phyloP scores from a whole-genome alignment of 371 early-diverging fungal genomes.

The Dipsacomyces acuminosporus region DNA sequence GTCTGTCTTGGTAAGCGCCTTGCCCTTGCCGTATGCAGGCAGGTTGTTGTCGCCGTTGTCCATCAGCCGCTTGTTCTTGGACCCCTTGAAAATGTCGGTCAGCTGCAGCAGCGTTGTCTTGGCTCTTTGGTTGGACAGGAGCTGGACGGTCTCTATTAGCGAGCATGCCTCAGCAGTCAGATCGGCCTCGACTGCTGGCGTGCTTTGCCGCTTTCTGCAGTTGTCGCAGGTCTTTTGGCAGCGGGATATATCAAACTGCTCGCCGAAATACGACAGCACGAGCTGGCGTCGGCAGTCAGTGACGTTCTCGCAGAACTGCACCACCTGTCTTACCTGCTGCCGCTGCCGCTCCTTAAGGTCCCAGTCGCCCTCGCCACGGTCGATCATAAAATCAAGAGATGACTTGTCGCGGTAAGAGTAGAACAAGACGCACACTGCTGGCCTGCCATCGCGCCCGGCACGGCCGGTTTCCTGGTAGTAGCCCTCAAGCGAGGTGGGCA shows the following conservation, averaged over 20 bases:
- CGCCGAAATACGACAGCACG: slow-evolving; percentile 95
- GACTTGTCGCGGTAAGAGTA: slow-evolving; percentile 81
- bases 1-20: slow-evolving; percentile 51
- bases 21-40: slow-evolving; percentile 62
- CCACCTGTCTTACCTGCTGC: slow-evolving; percentile 83
- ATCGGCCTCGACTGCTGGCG: slow-evolving; percentile 41
- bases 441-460: slow-evolving; percentile 96
- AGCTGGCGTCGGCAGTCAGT: slow-evolving; percentile 91
- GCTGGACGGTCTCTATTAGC: slow-evolving; percentile 52
- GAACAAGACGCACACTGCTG: slow-evolving; percentile 83
- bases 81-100: slow-evolving; percentile 79
- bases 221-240: slow-evolving; percentile 96
- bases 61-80: slow-evolving; percentile 54
- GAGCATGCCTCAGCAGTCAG: slow-evolving; percentile 56
- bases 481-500: slow-evolving; percentile 96
- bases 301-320: slow-evolving; percentile 92
- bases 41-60: slow-evolving; percentile 50
- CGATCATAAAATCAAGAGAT: slow-evolving; percentile 72
- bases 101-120: slow-evolving; percentile 69
- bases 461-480: slow-evolving; percentile 99
- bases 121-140: slow-evolving; percentile 13
- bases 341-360: slow-evolving; percentile 83
- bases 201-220: slow-evolving; percentile 54
- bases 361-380: slow-evolving; percentile 75
- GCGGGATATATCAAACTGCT: slow-evolving; percentile 62